Conservation (phyloP, 1,284 basidiomycete species). For the Moniliella sp. region DNA sequence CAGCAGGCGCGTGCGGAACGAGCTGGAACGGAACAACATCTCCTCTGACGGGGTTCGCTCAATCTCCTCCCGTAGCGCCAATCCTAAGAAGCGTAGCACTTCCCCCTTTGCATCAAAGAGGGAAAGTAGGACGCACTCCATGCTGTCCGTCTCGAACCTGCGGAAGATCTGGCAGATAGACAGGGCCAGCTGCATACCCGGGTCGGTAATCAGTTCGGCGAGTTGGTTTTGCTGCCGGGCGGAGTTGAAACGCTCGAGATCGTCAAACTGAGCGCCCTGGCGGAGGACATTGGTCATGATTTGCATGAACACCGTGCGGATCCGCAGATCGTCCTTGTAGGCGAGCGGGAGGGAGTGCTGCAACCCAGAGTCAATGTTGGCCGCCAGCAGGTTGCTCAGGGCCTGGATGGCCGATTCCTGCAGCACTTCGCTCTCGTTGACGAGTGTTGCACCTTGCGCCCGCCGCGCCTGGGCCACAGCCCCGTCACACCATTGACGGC, state of each 20-base stretch:
- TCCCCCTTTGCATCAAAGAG: conserved; percentile 24
- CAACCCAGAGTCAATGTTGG: conserved; percentile 69
- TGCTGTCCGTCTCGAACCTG: conserved; percentile 12
- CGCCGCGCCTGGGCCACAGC: no score
- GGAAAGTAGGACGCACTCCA: conserved; percentile 16
- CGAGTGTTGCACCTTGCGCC: background rate
- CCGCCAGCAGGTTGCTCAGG: conserved; percentile 55
- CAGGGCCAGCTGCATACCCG: conserved; percentile 18
- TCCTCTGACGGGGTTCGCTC: conserved; percentile 17
- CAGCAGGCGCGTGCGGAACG: conserved; percentile 19
- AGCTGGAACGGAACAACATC: conserved; percentile 27
- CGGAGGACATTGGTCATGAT: conserved; percentile 67
- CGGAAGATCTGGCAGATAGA: conserved; percentile 20
- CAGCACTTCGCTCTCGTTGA: background rate
- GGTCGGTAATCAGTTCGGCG: conserved; percentile 17
- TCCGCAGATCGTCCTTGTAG: conserved; percentile 52
- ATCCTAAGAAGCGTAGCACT: conserved; percentile 20
- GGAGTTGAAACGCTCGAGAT: conserved; percentile 15
- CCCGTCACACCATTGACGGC: no score
- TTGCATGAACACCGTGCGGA: conserved; percentile 61
- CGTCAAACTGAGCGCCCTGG: conserved; percentile 40
- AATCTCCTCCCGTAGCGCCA: conserved; percentile 20
- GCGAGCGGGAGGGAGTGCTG: conserved; percentile 64
- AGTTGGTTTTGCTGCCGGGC: conserved; percentile 12
- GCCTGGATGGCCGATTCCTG: conserved; percentile 36